A percentile compares a stretch with the other conserved stretches of the same genome.
phyloP scores from a whole-genome alignment of 106 monocot genomes.

The Acanthochlamys bracteata region DNA sequence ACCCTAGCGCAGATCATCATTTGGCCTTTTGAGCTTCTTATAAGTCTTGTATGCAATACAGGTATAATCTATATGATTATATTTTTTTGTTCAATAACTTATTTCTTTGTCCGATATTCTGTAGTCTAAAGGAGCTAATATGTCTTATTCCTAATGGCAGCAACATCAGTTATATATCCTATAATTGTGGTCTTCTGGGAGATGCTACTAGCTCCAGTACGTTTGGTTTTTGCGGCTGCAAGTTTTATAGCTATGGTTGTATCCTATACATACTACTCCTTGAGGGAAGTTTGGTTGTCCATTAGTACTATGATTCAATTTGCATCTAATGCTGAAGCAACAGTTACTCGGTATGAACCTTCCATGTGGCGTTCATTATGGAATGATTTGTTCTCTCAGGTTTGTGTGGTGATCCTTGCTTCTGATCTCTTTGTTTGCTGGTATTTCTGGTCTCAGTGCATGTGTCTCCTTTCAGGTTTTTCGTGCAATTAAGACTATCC shows the following conservation, averaged over 20 bases:
- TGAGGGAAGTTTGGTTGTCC: slow-evolving; percentile 58
- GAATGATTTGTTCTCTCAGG: slow-evolving; percentile 94
- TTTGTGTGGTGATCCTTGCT: slow-evolving; percentile 11
- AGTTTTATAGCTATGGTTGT: slow-evolving; percentile 34
- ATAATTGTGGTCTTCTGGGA: slow-evolving; percentile 53
- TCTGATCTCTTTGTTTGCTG: background rate
- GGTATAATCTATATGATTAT: slow-evolving; percentile 36
- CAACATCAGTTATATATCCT: slow-evolving; percentile 61
- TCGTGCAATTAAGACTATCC: slow-evolving; percentile 72
- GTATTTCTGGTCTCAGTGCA: background rate
- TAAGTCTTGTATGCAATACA: slow-evolving; percentile 37
- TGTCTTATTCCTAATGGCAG: slow-evolving; percentile 23
- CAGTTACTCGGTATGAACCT: slow-evolving; percentile 47
- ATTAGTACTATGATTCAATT: slow-evolving; percentile 46
- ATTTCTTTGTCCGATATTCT: slow-evolving; percentile 5
- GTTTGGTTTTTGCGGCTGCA: slow-evolving; percentile 34
- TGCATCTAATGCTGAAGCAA: slow-evolving; percentile 42
- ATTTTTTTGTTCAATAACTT: background rate
- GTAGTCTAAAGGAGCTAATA: background rate
- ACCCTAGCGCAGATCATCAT: slow-evolving; percentile 43
- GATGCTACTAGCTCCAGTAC: slow-evolving; percentile 48
- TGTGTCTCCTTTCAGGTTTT: slow-evolving; percentile 50
- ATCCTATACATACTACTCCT: slow-evolving; percentile 23
- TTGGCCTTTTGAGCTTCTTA: slow-evolving; percentile 65
- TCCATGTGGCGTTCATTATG: slow-evolving; percentile 86